Evolutionary conservation across 1,139 yeast genomes (phyloP), one percentile per base, ranked within the genome.

Genomic region (Taphrina confusa): DNA sequence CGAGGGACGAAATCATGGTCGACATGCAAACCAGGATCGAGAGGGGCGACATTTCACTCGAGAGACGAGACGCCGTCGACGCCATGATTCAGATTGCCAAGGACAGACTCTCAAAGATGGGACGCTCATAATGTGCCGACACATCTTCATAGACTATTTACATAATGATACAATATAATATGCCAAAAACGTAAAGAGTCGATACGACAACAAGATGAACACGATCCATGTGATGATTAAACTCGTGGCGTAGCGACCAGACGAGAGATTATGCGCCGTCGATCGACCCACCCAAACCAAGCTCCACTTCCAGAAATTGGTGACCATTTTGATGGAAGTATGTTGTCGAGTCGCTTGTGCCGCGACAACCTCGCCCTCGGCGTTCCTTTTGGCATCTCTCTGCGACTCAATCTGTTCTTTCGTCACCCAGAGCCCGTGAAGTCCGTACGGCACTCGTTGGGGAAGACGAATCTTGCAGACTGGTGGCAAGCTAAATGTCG

Each of bases 1-100:
- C 83, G 3, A 76, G 95, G 64, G 76, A 78, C 3, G 82, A 73
- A 27, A 82, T 90, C 23, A 84, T 87, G 82, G 73, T 73, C 25
- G 77, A 84, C 67, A 88, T 90, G 91, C 71, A 71, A 50, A 65
- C 67, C 22, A 77, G 96, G 63, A 86, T 90, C 9, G 72, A 69
- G 2, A 74, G 85, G 59, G 75, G 75, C 9, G 44, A 34, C 25
- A 22, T 45, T 14, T 16, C 22, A 5, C 40, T 28, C 6, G 58
- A 54, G 36, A 22, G 49, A 18, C 42, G 16, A n/a, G 49, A 45
- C 36, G 49, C 50, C 9, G 27, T 54, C 36, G 23, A 18, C 11
- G 58, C 58, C 30, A 54, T 54, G 58, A 23, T 14, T 6, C 36
- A 16, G 9, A 54, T 54, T 33, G 58, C 58, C 12, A 30, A n/a